phyloP scores from a whole-genome alignment of 2,329 filamentous ascomycete genomes.

The Juglanconis sp. region DNA sequence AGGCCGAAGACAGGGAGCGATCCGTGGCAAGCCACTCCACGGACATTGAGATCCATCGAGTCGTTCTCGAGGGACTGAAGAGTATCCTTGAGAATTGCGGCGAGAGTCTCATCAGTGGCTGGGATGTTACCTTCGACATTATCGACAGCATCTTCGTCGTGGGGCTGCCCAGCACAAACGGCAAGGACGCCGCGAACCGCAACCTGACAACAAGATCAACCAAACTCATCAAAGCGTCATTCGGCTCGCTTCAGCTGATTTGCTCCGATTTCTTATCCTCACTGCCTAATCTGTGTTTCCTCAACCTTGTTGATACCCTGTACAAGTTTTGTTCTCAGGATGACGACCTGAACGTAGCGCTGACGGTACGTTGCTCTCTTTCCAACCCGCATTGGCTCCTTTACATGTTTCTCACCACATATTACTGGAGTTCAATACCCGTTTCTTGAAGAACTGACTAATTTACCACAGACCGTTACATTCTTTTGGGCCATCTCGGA shows the following conservation, averaged over 20 bases:
- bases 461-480: conserved; percentile 61
- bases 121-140: conserved; percentile 81
- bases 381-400: background rate
- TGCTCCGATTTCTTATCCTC: conserved; percentile 89
- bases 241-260: conserved; percentile 84
- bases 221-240: conserved; percentile 79
- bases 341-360: conserved; percentile 90
- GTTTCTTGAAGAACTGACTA: no score
- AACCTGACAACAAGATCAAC: conserved; percentile 58
- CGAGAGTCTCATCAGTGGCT: conserved; percentile 77
- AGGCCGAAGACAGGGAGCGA: conserved; percentile 47
- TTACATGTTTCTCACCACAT: conserved; percentile 12
- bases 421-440: conserved; percentile 28
- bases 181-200: conserved; percentile 29
- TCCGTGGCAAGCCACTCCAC: conserved; percentile 59
- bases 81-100: conserved; percentile 84
- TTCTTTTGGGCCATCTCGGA: conserved; percentile 96
- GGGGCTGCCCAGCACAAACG: conserved; percentile 33
- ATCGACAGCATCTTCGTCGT: conserved; percentile 75
- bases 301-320: conserved; percentile 79
- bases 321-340: conserved; percentile 85
- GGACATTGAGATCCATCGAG: conserved; percentile 76
- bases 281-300: conserved; percentile 67
- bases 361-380: conserved; percentile 62
- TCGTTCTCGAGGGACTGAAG: conserved; percentile 75